A percentile compares a stretch with the other conserved stretches of the same genome.
phyloP scores from a whole-genome alignment of 2,329 filamentous ascomycete genomes.

The Coniochaeta ligniaria region DNA sequence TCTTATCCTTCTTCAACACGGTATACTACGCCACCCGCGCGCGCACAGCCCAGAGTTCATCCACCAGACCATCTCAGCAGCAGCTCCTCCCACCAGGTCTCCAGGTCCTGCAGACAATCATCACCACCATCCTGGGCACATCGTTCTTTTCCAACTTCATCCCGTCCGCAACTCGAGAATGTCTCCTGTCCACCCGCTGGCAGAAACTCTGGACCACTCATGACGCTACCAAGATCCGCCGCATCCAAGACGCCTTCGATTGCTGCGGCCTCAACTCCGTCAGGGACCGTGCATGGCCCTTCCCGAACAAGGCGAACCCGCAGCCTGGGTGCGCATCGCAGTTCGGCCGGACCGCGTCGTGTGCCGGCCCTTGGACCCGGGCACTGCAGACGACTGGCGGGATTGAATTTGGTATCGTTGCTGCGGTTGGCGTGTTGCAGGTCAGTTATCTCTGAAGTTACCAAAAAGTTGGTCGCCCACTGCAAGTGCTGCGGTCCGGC shows the following conservation, averaged over 20 bases:
- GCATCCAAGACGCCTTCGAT: slow-evolving; percentile 57
- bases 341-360: slow-evolving; percentile 39
- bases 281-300: slow-evolving; percentile 57
- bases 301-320: slow-evolving; percentile 24
- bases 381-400: slow-evolving; percentile 46
- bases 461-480: too few relatives aligned
- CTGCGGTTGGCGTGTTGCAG: slow-evolving; percentile 48
- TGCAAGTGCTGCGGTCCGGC: too few relatives aligned
- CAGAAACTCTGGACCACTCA: slow-evolving; percentile 41
- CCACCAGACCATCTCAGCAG: slow-evolving; percentile 6
- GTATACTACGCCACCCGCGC: slow-evolving; percentile 24
- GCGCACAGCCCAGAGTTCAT: slow-evolving; percentile 9
- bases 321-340: slow-evolving; percentile 32
- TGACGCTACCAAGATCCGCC: slow-evolving; percentile 40
- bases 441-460: slow-evolving; percentile 21
- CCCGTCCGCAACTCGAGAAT: slow-evolving; percentile 31
- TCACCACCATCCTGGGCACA: slow-evolving; percentile 36
- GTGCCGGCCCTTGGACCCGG: slow-evolving; percentile 47
- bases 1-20: slow-evolving; percentile 29
- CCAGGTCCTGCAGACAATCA: slow-evolving; percentile 33
- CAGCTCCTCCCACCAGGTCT: slow-evolving; percentile 22
- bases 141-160: slow-evolving; percentile 27
- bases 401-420: slow-evolving; percentile 45
- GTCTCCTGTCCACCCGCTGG: slow-evolving; percentile 52
- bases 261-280: slow-evolving; percentile 60